These are phyloP conservation scores for Gossypium mustelinum DNA, from an alignment of 345 rosid species.

Conservation along the genomic window DNA sequence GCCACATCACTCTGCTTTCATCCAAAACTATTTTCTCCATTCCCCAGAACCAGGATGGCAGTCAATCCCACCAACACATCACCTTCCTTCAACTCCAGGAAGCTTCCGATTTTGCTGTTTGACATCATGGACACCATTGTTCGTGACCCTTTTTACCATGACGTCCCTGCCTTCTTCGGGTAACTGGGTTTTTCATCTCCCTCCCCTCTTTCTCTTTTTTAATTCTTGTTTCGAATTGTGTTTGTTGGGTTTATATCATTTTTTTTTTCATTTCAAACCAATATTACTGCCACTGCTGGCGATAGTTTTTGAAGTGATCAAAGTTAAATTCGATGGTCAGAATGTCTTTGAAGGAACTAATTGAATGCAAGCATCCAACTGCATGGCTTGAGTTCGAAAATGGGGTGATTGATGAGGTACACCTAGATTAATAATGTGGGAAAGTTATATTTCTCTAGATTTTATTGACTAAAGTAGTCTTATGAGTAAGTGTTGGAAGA, in stretches of 20 bases:
- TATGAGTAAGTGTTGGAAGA: background rate
- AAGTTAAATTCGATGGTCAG: conserved; percentile 38
- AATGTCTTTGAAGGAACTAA: conserved; percentile 69
- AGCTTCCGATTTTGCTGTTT: conserved; percentile 85
- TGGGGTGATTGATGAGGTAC: conserved; percentile 80
- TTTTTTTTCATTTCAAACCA: background rate
- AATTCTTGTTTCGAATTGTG: background rate
- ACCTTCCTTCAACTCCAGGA: conserved; percentile 26
- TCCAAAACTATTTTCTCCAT: background rate
- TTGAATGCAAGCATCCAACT: conserved; percentile 79
- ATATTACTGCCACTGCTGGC: background rate
- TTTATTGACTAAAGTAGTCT: background rate
- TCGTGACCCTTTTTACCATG: conserved; percentile 89
- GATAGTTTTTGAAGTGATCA: conserved; percentile 20
- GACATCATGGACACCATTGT: conserved; percentile 97
- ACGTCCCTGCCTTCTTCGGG: conserved; percentile 83
- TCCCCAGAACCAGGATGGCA: conserved; percentile 15
- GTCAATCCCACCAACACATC: background rate
- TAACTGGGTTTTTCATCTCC: conserved; percentile 6
- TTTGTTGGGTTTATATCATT: background rate
- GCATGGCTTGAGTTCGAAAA: conserved; percentile 88
- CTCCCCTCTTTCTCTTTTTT: background rate
- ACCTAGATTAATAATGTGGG: background rate
- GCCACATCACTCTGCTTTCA: background rate
- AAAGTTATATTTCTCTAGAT: background rate